These are phyloP conservation scores for Cicer chorassanicum DNA, from an alignment of 306 rosid genomes.

Conservation along the genomic window DNA sequence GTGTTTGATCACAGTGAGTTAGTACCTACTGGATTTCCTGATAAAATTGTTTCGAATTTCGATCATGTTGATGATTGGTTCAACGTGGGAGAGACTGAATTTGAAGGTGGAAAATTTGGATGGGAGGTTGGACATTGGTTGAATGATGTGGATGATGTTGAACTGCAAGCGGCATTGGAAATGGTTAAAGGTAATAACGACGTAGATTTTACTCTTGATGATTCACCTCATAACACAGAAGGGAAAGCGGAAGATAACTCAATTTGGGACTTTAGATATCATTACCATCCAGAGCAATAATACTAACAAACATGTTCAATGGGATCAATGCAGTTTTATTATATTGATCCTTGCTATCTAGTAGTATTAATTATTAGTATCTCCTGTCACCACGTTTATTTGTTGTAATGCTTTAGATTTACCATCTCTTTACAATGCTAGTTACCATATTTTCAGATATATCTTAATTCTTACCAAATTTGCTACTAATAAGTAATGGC, in stretches of 20 bases:
- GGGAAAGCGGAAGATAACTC: constrained; percentile 44
- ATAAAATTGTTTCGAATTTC: constrained; percentile 27
- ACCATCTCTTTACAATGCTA: neutral
- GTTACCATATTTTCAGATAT: neutral
- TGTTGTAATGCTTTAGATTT: neutral
- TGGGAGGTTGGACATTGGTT: constrained; percentile 45
- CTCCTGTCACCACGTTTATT: neutral
- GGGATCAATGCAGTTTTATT: neutral
- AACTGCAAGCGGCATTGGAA: constrained; percentile 42
- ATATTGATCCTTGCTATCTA: neutral
- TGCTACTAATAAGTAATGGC: neutral
- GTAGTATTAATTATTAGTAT: neutral
- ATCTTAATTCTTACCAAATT: neutral
- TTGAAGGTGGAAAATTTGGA: constrained; percentile 15
- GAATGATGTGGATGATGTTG: constrained; percentile 37
- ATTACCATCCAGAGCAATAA: neutral
- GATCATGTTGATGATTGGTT: constrained; percentile 55
- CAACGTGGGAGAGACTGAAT: constrained; percentile 22
- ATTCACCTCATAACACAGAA: neutral
- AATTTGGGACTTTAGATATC: constrained; percentile 53
- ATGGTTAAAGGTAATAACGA: constrained; percentile 11
- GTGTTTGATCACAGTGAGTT: constrained; percentile 41
- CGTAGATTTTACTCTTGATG: constrained; percentile 31
- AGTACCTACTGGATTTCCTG: constrained; percentile 37
- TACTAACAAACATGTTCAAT: neutral